phyloP scores from a whole-genome alignment of 352 stramenopile genomes.

The Globisporangium solare region DNA sequence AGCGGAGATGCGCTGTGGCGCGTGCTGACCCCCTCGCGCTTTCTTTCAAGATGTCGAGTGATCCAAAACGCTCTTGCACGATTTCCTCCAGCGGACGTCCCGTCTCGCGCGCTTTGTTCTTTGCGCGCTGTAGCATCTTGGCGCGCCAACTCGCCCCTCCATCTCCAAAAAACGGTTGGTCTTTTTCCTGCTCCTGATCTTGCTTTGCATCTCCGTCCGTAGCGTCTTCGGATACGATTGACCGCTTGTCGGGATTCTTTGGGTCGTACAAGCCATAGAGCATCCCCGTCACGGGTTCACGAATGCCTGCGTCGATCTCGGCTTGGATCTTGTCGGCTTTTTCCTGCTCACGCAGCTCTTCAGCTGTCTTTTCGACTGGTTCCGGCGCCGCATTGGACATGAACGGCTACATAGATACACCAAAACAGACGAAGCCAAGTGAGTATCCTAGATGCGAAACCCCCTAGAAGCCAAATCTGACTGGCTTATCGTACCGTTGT shows the following conservation, averaged over 20 bases:
- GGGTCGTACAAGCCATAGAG: constrained; percentile 78
- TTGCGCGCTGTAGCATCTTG: constrained; percentile 78
- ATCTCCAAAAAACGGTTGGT: constrained; percentile 49
- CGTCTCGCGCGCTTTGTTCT: constrained; percentile 49
- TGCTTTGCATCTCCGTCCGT: neutral
- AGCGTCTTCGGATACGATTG: constrained; percentile 13
- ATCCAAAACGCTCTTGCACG: constrained; percentile 53
- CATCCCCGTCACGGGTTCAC: constrained; percentile 75
- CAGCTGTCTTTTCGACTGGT: constrained; percentile 30
- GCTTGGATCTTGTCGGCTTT: constrained; percentile 61
- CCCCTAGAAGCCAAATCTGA: neutral
- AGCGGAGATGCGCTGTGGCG: constrained; percentile 58
- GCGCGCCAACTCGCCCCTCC: constrained; percentile 76
- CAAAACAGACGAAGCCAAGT: neutral
- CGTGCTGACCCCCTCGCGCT: constrained; percentile 40
- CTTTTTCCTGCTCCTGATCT: constrained; percentile 8
- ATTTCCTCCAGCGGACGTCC: constrained; percentile 56
- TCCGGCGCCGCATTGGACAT: constrained; percentile 19
- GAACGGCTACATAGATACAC: constrained; percentile 32
- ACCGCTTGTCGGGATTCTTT: constrained; percentile 53
- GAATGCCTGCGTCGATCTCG: constrained; percentile 69
- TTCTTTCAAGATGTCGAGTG: constrained; percentile 50
- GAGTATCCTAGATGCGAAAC: neutral
- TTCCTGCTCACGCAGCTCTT: constrained; percentile 35
- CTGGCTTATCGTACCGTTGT: constrained; percentile 32